Evolutionary conservation across 75 land plant species (phyloP).

Genomic region (Adiantum capillusveneris): DNA sequence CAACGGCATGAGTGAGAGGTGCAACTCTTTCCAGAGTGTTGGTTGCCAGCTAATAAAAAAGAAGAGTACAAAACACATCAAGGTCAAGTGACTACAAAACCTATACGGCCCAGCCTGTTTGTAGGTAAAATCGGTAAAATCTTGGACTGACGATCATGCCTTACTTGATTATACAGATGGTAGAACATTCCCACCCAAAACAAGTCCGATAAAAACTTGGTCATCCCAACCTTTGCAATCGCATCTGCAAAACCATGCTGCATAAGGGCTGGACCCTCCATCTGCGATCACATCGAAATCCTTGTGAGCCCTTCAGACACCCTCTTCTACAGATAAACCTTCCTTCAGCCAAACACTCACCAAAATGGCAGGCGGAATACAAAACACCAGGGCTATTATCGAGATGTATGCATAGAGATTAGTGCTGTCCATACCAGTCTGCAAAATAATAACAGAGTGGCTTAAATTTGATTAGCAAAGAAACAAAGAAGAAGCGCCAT

Average conservation of each 20-base stretch:
- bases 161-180: conserved; percentile 47
- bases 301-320: too few species aligned
- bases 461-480: not conserved
- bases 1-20: conserved; percentile 40
- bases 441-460: conserved; percentile 1
- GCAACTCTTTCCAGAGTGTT: conserved; percentile 48
- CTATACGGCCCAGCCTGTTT: too few species aligned
- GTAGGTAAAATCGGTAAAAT: too few species aligned
- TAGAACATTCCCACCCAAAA: conserved; percentile 59
- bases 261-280: conserved; percentile 38
- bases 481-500: not conserved
- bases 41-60: conserved; percentile 28
- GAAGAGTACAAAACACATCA: too few species aligned
- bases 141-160: too few species aligned
- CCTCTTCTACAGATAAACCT: too few species aligned
- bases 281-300: conserved; percentile 4
- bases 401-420: conserved; percentile 41
- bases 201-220: conserved; percentile 35
- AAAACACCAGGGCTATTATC: conserved; percentile 22
- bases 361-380: conserved; percentile 36
- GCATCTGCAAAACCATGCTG: conserved; percentile 33
- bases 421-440: conserved; percentile 47
- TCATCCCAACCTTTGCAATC: conserved; percentile 35
- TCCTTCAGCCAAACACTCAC: conserved; percentile 8
- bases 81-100: too few species aligned